Conservation (phyloP, 2,329 filamentous ascomycete genomes). For the Curvularia hawaiiensis region DNA sequence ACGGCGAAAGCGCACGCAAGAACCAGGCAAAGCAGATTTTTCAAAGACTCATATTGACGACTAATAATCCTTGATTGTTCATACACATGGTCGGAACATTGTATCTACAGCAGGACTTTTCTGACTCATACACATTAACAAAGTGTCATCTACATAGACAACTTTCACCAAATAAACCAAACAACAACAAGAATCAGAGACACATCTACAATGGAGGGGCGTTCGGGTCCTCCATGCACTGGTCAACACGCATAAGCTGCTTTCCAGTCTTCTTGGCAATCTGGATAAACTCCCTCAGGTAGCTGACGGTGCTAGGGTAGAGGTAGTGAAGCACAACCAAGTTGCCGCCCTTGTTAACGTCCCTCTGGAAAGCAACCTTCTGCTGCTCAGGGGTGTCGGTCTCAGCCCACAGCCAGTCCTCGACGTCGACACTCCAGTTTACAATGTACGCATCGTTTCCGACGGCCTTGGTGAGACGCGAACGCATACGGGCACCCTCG, state of each 20-base stretch:
- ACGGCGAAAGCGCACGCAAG: background rate
- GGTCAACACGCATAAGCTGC: constrained; percentile 69
- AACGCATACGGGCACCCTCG: constrained; percentile 69
- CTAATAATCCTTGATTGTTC: background rate
- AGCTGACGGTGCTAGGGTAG: constrained; percentile 66
- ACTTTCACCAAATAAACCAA: background rate
- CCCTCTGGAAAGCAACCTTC: constrained; percentile 67
- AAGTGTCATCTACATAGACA: background rate
- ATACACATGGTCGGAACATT: background rate
- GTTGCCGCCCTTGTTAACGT: constrained; percentile 66
- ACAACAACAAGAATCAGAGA: background rate
- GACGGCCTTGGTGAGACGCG: constrained; percentile 60
- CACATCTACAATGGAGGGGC: constrained; percentile 49
- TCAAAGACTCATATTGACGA: background rate
- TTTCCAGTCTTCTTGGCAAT: constrained; percentile 68
- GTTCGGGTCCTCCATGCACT: constrained; percentile 67
- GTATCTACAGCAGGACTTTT: background rate
- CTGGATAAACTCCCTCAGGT: constrained; percentile 68
- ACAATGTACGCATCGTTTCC: constrained; percentile 61
- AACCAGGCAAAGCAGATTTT: background rate
- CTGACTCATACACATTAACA: background rate
- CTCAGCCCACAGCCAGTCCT: constrained; percentile 72
- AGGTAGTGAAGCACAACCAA: constrained; percentile 74
- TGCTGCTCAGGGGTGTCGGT: constrained; percentile 68
- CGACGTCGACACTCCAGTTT: constrained; percentile 72